Conservation (phyloP, 2,329 filamentous ascomycete species). For the Colletotrichum lupini region DNA sequence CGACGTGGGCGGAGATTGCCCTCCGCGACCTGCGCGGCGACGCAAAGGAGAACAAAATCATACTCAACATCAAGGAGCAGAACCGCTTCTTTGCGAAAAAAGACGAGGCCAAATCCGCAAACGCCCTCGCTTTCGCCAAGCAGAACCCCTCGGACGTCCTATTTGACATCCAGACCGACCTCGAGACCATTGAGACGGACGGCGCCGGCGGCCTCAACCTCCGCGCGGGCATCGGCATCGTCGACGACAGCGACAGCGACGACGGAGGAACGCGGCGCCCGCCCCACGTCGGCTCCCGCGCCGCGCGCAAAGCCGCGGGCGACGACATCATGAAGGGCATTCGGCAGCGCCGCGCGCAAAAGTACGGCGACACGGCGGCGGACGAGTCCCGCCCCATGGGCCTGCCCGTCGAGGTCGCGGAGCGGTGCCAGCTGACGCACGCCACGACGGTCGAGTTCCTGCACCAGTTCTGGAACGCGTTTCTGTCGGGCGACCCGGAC, state of each 20-base stretch:
- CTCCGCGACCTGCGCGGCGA: constrained; percentile 84
- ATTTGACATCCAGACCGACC: constrained; percentile 69
- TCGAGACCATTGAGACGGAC: constrained; percentile 63
- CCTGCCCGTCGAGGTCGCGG: constrained; percentile 68
- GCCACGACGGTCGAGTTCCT: constrained; percentile 95
- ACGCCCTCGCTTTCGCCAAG: constrained; percentile 68
- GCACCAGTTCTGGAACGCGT: constrained; percentile 96
- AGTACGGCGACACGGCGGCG: constrained; percentile 58
- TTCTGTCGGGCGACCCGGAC: constrained; percentile 86
- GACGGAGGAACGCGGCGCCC: constrained; percentile 55
- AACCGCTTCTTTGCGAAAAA: constrained; percentile 80
- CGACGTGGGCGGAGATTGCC: constrained; percentile 78
- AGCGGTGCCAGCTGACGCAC: constrained; percentile 77
- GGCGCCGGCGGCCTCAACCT: constrained; percentile 67
- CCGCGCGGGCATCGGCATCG: constrained; percentile 72
- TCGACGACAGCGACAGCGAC: constrained; percentile 77
- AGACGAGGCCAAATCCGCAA: constrained; percentile 57
- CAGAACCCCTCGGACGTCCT: constrained; percentile 79
- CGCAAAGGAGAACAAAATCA: constrained; percentile 79
- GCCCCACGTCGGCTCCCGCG: constrained; percentile 75
- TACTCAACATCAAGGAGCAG: constrained; percentile 90
- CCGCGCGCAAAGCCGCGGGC: constrained; percentile 72
- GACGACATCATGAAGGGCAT: constrained; percentile 75
- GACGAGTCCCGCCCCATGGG: constrained; percentile 32
- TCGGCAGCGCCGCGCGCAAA: constrained; percentile 68